phyloP scores from a whole-genome alignment of 768 basidiomycete species.

The Psilocybe cubensis region DNA sequence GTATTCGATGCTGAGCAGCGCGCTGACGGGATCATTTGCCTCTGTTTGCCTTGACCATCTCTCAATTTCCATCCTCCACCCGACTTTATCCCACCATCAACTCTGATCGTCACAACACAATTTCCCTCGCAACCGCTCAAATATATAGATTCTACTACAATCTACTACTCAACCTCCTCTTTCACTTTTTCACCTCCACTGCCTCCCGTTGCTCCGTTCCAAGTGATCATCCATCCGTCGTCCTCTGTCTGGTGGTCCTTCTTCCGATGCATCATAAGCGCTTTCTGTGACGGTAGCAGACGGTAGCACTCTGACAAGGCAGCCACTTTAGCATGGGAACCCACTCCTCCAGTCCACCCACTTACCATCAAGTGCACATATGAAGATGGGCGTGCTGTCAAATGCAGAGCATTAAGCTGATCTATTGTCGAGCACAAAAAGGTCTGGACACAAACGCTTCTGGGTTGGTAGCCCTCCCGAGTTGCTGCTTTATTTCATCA shows the following conservation, averaged over 20 bases:
- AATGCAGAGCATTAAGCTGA: not conserved
- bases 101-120: conserved; percentile 8
- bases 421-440: not conserved
- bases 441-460: conserved; percentile 51
- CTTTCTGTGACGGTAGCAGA: conserved; percentile 71
- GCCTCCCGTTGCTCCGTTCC: conserved; percentile 48
- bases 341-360: not conserved
- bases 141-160: too few species aligned
- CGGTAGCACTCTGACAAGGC: conserved; percentile 62
- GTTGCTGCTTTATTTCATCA: conserved; percentile 51
- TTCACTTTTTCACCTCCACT: too few species aligned
- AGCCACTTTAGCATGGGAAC: conserved; percentile 3
- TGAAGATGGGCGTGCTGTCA: conserved; percentile 77
- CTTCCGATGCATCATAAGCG: conserved; percentile 71
- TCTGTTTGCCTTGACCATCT: conserved; percentile 25
- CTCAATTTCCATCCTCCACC: conserved; percentile 3
- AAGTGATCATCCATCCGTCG: conserved; percentile 62
- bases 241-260: conserved; percentile 70
- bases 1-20: conserved; percentile 5
- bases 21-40: conserved; percentile 23
- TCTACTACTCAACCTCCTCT: too few species aligned
- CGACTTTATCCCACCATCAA: conserved; percentile 16
- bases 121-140: conserved; percentile 18
- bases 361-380: conserved; percentile 67
- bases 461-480: conserved; percentile 67